Base-by-base conservation (phyloP, 148 eudicot species). In the Arbutus unedo region DNA sequence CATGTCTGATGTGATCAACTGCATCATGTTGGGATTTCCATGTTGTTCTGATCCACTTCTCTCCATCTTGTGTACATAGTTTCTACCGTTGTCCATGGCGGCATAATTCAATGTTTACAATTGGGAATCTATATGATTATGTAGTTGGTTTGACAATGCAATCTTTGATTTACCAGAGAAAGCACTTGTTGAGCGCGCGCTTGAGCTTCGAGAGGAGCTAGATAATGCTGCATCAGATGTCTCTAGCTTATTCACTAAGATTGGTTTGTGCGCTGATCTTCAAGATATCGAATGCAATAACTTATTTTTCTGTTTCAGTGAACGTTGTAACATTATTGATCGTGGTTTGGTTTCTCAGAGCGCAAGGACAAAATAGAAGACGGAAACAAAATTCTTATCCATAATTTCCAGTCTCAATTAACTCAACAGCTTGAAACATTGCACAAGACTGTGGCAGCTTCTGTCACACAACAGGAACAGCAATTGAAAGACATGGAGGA, bases 311-410 rank as follows among this genome's bases (percentile, higher is more conserved):
- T 76, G 15, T 23, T 51, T 50, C 4, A 3, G 19, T 79, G 48
- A 48, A 53, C 55, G 44, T 48, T 43, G 53, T 44, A 57, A 50
- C 23, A 74, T 50, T 86, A 68, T 23, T 87, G 71, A 77, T 77
- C 45, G 16, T 86, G 14, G 15, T 68, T 73, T 79, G 56, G 77
- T 81, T 70, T 75, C 67, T 56, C 89, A 97, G 99, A 97, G 89
- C 91, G 97, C 83, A 97, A 97, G 83, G 99, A 97, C 81, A 94
- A 91, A 90, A 90, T 97, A 83, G 99, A 97, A 84, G 95, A 97
- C 67, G 93, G 88, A 66, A 97, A 97, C 87, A 90, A 92, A 91
- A 80, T 84, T 74, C 99, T 94, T 66, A 84, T 93, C 78, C 91
- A 91, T 78, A 91, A 91, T 47, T 97, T 97, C 91, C 95, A 93